Evolutionary conservation across 140 eudicot species (phyloP).

Genomic region (Ambrosia hybrid): DNA sequence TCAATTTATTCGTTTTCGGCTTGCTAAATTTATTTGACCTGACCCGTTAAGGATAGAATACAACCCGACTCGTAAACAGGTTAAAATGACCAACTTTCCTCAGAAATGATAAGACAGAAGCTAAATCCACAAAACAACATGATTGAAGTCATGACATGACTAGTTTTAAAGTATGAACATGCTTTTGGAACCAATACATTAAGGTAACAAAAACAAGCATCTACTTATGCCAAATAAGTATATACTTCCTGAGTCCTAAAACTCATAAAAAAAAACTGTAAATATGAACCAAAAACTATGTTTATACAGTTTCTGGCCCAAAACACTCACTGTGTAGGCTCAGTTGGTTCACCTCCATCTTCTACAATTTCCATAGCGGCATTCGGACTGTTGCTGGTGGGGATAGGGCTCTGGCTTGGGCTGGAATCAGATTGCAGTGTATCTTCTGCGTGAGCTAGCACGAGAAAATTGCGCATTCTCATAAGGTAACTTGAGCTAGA

Average conservation of each 20-base stretch:
- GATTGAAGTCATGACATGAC: slow-evolving; percentile 23
- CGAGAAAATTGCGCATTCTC: slow-evolving; percentile 71
- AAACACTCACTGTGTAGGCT: slow-evolving; percentile 18
- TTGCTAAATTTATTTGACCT: background rate
- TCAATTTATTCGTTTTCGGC: no score
- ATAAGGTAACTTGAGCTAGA: slow-evolving; percentile 59
- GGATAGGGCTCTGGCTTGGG: background rate
- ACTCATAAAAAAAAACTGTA: slow-evolving; percentile 24
- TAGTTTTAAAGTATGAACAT: slow-evolving; percentile 19
- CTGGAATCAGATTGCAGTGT: slow-evolving; percentile 34
- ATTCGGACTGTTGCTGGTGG: slow-evolving; percentile 16
- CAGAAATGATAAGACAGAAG: background rate
- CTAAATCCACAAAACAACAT: background rate
- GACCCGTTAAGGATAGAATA: background rate
- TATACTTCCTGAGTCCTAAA: slow-evolving; percentile 17
- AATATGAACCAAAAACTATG: slow-evolving; percentile 20
- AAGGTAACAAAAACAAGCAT: slow-evolving; percentile 19
- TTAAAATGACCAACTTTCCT: background rate
- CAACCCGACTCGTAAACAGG: background rate
- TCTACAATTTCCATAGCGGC: slow-evolving; percentile 42
- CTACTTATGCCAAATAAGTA: slow-evolving; percentile 9
- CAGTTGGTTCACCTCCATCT: slow-evolving; percentile 35
- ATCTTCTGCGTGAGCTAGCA: slow-evolving; percentile 50
- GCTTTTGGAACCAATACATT: slow-evolving; percentile 23
- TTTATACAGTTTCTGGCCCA: slow-evolving; percentile 6